Evolutionary conservation across 2,329 filamentous ascomycete genomes (phyloP).

Genomic region (Acephala macrosclerotiorum): DNA sequence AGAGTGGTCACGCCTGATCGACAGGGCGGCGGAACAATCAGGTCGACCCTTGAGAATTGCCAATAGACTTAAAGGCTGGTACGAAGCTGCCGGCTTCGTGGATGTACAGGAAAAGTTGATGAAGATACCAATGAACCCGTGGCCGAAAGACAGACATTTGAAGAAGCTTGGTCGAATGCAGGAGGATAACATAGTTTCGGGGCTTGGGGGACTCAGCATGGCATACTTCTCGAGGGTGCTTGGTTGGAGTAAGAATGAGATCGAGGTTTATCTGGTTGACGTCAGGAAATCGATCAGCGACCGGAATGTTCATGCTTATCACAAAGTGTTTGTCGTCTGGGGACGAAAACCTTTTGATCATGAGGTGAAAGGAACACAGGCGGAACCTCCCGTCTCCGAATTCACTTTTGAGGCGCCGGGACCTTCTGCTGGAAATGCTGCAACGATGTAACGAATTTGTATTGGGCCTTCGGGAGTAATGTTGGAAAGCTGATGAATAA

Average conservation of each 20-base stretch:
- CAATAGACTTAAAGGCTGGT: conserved; percentile 37
- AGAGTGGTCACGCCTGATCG: conserved; percentile 33
- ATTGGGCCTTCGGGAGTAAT: neutral
- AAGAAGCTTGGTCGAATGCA: conserved; percentile 37
- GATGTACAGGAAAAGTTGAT: conserved; percentile 60
- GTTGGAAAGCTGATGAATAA: neutral
- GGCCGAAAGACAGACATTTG: conserved; percentile 52
- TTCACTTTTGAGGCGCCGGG: neutral
- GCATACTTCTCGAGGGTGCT: conserved; percentile 38
- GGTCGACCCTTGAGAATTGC: conserved; percentile 36
- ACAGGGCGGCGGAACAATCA: conserved; percentile 34
- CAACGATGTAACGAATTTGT: neutral
- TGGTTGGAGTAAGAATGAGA: conserved; percentile 41
- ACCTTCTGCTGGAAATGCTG: neutral
- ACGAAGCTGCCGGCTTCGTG: conserved; percentile 58
- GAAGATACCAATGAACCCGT: conserved; percentile 61
- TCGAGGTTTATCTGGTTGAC: conserved; percentile 43
- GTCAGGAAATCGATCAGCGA: conserved; percentile 38
- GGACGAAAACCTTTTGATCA: conserved; percentile 35
- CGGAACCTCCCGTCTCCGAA: neutral
- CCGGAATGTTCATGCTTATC: conserved; percentile 40
- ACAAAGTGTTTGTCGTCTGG: conserved; percentile 41
- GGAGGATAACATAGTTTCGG: conserved; percentile 39
- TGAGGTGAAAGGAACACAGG: conserved; percentile 1
- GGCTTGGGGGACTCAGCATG: conserved; percentile 39